Conservation (phyloP, 176 grass and related monocot species). For the Oropetium thomaeum region DNA sequence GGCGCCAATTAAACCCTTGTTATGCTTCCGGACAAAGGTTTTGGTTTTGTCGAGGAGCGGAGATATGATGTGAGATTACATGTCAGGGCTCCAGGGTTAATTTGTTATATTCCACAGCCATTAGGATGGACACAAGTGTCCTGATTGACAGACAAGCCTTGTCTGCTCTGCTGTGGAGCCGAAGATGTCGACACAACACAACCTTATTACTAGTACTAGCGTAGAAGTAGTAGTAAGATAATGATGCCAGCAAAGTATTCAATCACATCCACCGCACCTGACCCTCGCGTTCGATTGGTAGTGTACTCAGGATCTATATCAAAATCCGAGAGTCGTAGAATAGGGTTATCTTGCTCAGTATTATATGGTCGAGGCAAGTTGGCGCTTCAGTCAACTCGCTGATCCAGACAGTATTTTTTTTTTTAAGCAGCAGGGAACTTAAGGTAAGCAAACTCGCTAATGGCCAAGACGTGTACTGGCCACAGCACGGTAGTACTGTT, state of each 20-base stretch:
- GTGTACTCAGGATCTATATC: neutral
- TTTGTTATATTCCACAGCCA: neutral
- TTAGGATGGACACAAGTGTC: conserved; percentile 7
- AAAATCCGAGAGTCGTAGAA: conserved; percentile 8
- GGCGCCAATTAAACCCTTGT: neutral
- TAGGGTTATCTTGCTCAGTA: conserved; percentile 37
- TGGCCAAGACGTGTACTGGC: neutral
- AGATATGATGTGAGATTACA: conserved; percentile 11
- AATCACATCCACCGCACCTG: conserved; percentile 18
- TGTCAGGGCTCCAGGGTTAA: neutral
- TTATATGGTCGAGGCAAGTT: conserved; percentile 8
- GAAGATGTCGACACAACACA: too few species aligned
- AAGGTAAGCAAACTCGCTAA: neutral
- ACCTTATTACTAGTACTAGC: too few species aligned
- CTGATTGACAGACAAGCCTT: neutral
- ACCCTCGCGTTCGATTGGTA: neutral
- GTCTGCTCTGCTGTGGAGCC: too few species aligned
- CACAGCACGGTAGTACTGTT: neutral
- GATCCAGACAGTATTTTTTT: neutral
- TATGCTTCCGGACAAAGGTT: neutral
- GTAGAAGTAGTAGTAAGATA: too few species aligned
- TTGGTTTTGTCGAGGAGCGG: neutral
- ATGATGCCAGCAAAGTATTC: neutral
- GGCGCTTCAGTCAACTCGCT: conserved; percentile 10
- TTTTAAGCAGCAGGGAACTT: neutral